These are phyloP conservation scores for Colletotrichum plurivorum DNA, from an alignment of 2,329 filamentous ascomycete species.

Conservation along the genomic window DNA sequence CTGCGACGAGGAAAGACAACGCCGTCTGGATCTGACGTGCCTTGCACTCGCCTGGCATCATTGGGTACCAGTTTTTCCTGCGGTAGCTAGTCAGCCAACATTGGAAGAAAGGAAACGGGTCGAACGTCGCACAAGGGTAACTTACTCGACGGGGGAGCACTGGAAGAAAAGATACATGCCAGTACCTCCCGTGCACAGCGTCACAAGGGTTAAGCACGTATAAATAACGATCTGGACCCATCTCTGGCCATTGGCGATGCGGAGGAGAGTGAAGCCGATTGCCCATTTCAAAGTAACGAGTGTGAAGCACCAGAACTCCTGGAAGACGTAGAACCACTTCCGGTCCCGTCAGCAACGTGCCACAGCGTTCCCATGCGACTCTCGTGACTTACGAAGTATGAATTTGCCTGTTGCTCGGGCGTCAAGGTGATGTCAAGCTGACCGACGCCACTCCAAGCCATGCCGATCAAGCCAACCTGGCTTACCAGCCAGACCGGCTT, in stretches of 20 bases:
- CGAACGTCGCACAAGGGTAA: neutral
- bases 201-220: constrained; percentile 28
- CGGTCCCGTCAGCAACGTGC: neutral
- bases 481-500: constrained; percentile 31
- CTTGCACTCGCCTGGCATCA: constrained; percentile 15
- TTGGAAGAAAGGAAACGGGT: no score
- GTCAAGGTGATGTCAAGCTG: constrained; percentile 24
- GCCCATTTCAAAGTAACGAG: constrained; percentile 35
- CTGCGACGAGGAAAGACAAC: constrained; percentile 34
- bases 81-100: neutral
- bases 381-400: constrained; percentile 24
- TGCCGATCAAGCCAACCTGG: constrained; percentile 28
- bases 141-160: constrained; percentile 34
- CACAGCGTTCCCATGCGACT: no score
- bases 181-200: constrained; percentile 35
- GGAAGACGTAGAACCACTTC: constrained; percentile 36
- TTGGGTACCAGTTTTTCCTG: constrained; percentile 31
- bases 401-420: constrained; percentile 17
- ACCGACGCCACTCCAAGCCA: constrained; percentile 39
- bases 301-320: constrained; percentile 38
- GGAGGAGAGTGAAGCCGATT: constrained; percentile 32
- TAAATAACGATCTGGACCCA: constrained; percentile 37
- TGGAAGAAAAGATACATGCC: constrained; percentile 39
- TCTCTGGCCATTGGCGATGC: constrained; percentile 31
- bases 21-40: constrained; percentile 32